Percentiles rank a stretch among this genome's conserved stretches.
Conservation (phyloP, 768 basidiomycete genomes). For the Mycena alexandri region DNA sequence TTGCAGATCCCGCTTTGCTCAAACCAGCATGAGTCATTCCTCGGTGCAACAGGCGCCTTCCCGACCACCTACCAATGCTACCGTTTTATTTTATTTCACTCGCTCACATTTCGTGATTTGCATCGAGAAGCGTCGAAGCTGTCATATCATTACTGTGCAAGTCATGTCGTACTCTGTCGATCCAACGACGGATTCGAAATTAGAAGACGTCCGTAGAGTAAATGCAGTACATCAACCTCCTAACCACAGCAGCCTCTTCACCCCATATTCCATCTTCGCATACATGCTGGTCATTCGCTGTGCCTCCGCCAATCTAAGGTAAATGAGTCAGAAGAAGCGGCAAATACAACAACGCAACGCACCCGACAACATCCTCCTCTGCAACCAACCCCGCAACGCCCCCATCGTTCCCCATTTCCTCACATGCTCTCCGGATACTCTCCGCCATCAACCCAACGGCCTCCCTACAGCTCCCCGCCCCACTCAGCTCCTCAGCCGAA, state of each 20-base stretch:
- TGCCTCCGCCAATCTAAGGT: constrained; percentile 80
- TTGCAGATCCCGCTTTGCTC: too few relatives aligned
- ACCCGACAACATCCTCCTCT: constrained; percentile 87
- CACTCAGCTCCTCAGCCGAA: constrained; percentile 70
- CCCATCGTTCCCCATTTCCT: constrained; percentile 61
- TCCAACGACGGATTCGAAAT: constrained; percentile 1
- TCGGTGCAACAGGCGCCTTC: too few relatives aligned
- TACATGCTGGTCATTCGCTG: constrained; percentile 87
- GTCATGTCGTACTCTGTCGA: constrained; percentile 16
- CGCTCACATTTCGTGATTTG: too few relatives aligned
- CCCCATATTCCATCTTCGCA: constrained; percentile 93
- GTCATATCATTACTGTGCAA: constrained; percentile 2
- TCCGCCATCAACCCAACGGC: constrained; percentile 83
- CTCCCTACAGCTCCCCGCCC: constrained; percentile 79
- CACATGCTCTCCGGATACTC: constrained; percentile 75
- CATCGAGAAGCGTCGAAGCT: background rate
- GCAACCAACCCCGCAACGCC: constrained; percentile 58
- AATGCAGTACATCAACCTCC: constrained; percentile 67
- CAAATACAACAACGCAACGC: constrained; percentile 41
- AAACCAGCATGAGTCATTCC: too few relatives aligned
- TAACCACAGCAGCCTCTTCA: constrained; percentile 92
- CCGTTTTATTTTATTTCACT: too few relatives aligned
- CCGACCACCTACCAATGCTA: too few relatives aligned
- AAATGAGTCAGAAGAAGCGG: constrained; percentile 29
- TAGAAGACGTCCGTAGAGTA: constrained; percentile 5